Percentiles rank a stretch among this genome's conserved stretches.
Evolutionary conservation across 176 grass and related monocot species (phyloP).

Genomic region (Oryza australiensis): DNA sequence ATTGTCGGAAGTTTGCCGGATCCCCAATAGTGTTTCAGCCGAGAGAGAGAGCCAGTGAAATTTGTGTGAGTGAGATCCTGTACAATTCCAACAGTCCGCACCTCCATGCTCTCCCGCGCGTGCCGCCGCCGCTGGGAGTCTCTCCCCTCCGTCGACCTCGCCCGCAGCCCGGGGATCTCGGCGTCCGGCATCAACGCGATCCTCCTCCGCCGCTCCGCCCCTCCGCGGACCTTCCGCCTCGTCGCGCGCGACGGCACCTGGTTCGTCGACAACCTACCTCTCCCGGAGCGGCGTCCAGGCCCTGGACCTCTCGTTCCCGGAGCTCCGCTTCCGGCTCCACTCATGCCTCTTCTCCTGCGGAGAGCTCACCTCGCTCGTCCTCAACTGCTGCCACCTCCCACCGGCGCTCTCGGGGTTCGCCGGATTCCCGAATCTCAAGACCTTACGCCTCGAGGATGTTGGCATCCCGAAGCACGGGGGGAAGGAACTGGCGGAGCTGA

Average conservation of each 20-base stretch:
- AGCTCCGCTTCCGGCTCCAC: not conserved
- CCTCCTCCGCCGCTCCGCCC: constrained; percentile 10
- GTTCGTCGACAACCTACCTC: constrained; percentile 13
- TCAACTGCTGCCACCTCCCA: not conserved
- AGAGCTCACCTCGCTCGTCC: not conserved
- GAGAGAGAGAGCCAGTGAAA: no score
- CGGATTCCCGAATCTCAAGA: not conserved
- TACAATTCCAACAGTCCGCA: no score
- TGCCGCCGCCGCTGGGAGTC: not conserved
- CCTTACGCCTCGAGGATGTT: not conserved
- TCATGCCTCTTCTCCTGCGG: constrained; percentile 3
- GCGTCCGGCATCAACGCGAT: constrained; percentile 3
- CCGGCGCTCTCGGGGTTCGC: not conserved
- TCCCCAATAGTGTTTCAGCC: no score
- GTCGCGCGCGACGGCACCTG: not conserved
- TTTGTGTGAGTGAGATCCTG: no score
- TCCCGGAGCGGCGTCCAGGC: not conserved
- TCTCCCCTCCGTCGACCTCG: constrained; percentile 10
- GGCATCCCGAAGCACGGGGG: not conserved
- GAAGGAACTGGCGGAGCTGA: not conserved
- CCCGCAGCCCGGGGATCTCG: not conserved
- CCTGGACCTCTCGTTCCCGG: not conserved
- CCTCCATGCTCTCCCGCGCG: not conserved
- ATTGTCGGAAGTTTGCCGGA: no score
- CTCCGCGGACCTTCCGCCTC: constrained; percentile 13